phyloP scores from a whole-genome alignment of 1,139 yeast species.

The Saccharomyces hybrid region DNA sequence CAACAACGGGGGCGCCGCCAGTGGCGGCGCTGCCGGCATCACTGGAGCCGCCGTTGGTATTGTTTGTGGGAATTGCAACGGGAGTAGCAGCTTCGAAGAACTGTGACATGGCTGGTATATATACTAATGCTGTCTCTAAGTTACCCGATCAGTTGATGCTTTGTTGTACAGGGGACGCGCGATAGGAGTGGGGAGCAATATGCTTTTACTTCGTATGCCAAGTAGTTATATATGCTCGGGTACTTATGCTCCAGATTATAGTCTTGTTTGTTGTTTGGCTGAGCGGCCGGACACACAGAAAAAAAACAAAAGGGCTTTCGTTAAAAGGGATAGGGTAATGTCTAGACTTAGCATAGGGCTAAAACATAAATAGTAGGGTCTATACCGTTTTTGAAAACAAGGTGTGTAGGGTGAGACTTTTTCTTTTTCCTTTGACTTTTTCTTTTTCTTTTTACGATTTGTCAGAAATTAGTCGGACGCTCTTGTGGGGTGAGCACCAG shows the following conservation, averaged over 20 bases:
- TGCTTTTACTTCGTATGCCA: neutral
- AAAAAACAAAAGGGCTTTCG: neutral
- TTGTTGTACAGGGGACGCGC: neutral
- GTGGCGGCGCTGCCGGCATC: slow-evolving; percentile 6
- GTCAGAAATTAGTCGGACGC: slow-evolving; percentile 1
- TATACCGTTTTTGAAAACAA: neutral
- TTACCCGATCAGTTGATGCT: neutral
- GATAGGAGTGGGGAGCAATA: neutral
- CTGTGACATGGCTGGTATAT: neutral
- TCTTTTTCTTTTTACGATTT: neutral
- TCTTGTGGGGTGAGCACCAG: neutral
- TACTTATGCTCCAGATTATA: neutral
- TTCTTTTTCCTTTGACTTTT: neutral
- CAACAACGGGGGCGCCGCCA: slow-evolving; percentile 4
- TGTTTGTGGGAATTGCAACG: neutral
- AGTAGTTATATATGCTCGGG: neutral
- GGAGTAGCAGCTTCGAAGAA: neutral
- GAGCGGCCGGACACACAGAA: neutral
- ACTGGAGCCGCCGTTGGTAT: neutral
- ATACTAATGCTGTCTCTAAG: neutral
- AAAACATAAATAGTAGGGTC: neutral
- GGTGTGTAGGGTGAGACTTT: neutral
- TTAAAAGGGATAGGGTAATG: neutral
- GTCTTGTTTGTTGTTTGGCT: neutral
- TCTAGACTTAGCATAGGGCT: too few species aligned